phyloP scores from a whole-genome alignment of 1,284 basidiomycete genomes.

The Exobasidium rhododendri region DNA sequence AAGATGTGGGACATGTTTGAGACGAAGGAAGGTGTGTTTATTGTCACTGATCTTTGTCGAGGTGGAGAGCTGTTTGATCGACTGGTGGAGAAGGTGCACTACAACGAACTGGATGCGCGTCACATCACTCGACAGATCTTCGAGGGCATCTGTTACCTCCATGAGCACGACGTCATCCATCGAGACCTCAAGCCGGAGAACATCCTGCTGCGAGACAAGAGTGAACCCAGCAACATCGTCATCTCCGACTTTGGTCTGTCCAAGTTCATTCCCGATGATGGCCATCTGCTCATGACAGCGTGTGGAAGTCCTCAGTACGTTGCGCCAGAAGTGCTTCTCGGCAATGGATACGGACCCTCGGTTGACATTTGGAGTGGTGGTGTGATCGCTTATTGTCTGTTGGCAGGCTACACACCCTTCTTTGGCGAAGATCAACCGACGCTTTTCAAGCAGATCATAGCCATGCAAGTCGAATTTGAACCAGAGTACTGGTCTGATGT shows the following conservation, averaged over 20 bases:
- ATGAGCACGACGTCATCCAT: slow-evolving; percentile 50
- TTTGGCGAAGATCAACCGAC: slow-evolving; percentile 46
- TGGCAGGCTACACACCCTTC: slow-evolving; percentile 54
- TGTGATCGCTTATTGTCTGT: slow-evolving; percentile 52
- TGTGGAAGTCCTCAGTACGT: slow-evolving; percentile 54
- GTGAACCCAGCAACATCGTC: slow-evolving; percentile 41
- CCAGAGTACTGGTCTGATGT: slow-evolving; percentile 49
- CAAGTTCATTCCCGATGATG: slow-evolving; percentile 47
- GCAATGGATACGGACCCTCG: slow-evolving; percentile 45
- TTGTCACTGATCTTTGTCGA: slow-evolving; percentile 51
- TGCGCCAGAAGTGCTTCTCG: slow-evolving; percentile 52
- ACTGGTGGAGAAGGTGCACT: slow-evolving; percentile 46
- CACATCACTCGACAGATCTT: slow-evolving; percentile 49
- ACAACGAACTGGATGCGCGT: slow-evolving; percentile 51
- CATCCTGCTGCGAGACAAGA: slow-evolving; percentile 43
- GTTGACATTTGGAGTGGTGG: slow-evolving; percentile 54
- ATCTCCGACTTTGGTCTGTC: slow-evolving; percentile 54
- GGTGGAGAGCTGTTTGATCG: slow-evolving; percentile 53
- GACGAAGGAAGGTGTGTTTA: slow-evolving; percentile 52
- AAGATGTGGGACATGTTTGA: slow-evolving; percentile 53
- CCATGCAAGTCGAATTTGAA: slow-evolving; percentile 48
- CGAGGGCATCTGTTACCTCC: slow-evolving; percentile 47
- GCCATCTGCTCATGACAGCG: slow-evolving; percentile 45
- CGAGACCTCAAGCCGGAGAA: slow-evolving; percentile 54
- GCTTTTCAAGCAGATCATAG: slow-evolving; percentile 49